These are phyloP conservation scores for Penicillium sclerotiorum DNA, from an alignment of 2,329 filamentous ascomycete species.

Conservation along the genomic window DNA sequence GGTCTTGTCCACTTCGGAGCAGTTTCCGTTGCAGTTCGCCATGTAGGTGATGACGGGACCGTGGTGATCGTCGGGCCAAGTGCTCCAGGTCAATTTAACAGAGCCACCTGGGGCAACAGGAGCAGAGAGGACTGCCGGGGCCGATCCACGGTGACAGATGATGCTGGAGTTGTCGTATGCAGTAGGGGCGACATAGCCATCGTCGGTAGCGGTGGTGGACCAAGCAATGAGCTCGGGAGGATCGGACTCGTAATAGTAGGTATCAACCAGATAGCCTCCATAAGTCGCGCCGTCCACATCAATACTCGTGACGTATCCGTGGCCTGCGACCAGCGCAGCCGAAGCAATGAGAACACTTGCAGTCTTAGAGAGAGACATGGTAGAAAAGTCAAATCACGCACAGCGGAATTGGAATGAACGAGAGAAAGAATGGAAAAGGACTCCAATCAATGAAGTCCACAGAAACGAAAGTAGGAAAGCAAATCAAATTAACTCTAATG, in stretches of 20 bases:
- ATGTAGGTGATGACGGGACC: conserved; percentile 67
- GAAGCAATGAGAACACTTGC: conserved; percentile 30
- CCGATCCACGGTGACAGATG: conserved; percentile 63
- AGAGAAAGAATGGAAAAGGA: conserved; percentile 6
- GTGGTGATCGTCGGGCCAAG: conserved; percentile 65
- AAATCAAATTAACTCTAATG: background rate
- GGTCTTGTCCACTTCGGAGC: conserved; percentile 54
- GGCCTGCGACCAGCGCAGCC: conserved; percentile 35
- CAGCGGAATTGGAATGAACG: background rate
- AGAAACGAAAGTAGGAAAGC: background rate
- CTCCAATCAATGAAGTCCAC: conserved; percentile 3
- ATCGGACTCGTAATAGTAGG: conserved; percentile 36
- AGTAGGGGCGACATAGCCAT: conserved; percentile 55
- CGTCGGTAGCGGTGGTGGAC: conserved; percentile 55
- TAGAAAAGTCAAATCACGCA: too few species aligned
- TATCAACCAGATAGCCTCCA: conserved; percentile 41
- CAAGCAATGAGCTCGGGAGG: conserved; percentile 55
- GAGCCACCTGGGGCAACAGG: conserved; percentile 60
- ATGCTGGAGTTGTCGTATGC: conserved; percentile 56
- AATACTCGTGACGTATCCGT: conserved; percentile 38
- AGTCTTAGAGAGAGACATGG: conserved; percentile 32
- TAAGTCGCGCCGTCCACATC: conserved; percentile 36
- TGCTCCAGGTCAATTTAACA: conserved; percentile 62
- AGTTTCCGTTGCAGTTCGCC: conserved; percentile 60
- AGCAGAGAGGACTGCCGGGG: conserved; percentile 52